phyloP scores from a whole-genome alignment of 1,139 yeast species.

The Wickerhamomyces sp. region DNA sequence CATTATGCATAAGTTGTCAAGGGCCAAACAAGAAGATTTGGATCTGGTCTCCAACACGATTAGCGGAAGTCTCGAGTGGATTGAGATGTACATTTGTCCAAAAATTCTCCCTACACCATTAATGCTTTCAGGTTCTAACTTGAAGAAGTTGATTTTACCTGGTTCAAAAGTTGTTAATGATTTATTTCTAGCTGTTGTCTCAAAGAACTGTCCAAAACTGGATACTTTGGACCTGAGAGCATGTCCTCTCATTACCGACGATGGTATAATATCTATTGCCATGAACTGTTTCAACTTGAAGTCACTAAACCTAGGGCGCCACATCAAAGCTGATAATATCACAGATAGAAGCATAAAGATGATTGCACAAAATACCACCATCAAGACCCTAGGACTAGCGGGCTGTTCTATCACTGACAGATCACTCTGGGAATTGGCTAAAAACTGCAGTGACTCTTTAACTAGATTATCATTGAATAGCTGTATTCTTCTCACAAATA shows the following conservation, averaged over 20 bases:
- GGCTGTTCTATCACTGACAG: conserved; percentile 80
- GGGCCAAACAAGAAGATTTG: conserved; percentile 39
- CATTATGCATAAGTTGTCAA: conserved; percentile 45
- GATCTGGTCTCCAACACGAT: conserved; percentile 34
- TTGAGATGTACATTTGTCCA: conserved; percentile 85
- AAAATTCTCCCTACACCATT: conserved; percentile 48
- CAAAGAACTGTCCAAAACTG: conserved; percentile 53
- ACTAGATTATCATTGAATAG: conserved; percentile 75
- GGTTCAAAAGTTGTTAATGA: conserved; percentile 71
- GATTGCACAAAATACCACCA: conserved; percentile 46
- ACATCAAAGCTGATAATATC: conserved; percentile 57
- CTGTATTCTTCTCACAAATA: conserved; percentile 62
- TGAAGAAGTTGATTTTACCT: conserved; percentile 63
- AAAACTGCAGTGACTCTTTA: conserved; percentile 47
- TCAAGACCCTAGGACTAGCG: conserved; percentile 79
- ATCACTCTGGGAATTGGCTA: conserved; percentile 75
- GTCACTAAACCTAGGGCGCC: conserved; percentile 75
- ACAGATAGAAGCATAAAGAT: conserved; percentile 66
- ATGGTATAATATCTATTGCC: conserved; percentile 65
- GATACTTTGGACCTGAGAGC: conserved; percentile 75
- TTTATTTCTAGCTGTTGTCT: conserved; percentile 44
- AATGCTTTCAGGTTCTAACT: conserved; percentile 37
- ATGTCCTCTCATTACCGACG: conserved; percentile 73
- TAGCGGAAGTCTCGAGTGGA: conserved; percentile 50
- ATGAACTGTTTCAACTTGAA: conserved; percentile 50